phyloP scores from a whole-genome alignment of 495 filamentous ascomycete species.

The Glarea lozoyensis region DNA sequence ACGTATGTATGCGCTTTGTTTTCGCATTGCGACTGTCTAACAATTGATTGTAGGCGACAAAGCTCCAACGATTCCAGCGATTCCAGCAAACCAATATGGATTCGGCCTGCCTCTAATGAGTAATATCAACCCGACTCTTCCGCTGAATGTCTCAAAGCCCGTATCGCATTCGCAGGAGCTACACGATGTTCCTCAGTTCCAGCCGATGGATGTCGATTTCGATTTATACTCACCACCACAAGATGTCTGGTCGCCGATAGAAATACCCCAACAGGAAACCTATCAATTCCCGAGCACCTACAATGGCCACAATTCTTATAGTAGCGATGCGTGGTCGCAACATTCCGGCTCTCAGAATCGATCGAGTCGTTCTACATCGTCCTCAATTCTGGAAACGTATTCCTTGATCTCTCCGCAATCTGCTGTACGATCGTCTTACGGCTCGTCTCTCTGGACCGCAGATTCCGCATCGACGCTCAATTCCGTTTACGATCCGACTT shows the following conservation, averaged over 20 bases:
- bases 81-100: not conserved
- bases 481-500: slow-evolving; percentile 1
- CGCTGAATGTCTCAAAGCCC: not conserved
- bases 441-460: slow-evolving; percentile 6
- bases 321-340: not conserved
- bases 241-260: slow-evolving; percentile 7
- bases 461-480: slow-evolving; percentile 6
- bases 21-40: too few relatives aligned
- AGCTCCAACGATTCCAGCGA: not conserved
- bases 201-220: not conserved
- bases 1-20: not conserved
- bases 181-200: not conserved
- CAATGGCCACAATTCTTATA: not conserved
- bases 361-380: not conserved
- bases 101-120: not conserved
- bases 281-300: not conserved
- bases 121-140: not conserved
- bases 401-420: not conserved
- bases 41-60: not conserved
- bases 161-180: not conserved
- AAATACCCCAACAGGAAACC: not conserved
- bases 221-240: not conserved
- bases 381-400: not conserved
- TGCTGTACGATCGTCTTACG: slow-evolving; percentile 3
- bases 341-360: not conserved